These are phyloP conservation scores for Globisporangium polare DNA, from an alignment of 352 stramenopile species.

Conservation along the genomic window DNA sequence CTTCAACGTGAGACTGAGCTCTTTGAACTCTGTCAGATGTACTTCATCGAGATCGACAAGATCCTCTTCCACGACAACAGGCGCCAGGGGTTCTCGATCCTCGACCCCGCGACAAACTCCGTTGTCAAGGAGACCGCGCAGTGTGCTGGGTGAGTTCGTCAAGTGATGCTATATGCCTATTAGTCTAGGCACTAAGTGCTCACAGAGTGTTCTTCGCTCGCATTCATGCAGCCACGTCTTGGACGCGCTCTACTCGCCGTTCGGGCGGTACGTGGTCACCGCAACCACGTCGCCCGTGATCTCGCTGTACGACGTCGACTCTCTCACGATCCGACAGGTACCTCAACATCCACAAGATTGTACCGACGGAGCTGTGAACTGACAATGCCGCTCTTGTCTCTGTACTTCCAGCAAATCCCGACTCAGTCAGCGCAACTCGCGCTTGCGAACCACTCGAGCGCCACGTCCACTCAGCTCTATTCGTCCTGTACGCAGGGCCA, in stretches of 20 bases:
- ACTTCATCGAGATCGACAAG: constrained; percentile 36
- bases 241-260: constrained; percentile 38
- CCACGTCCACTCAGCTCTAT: constrained; percentile 22
- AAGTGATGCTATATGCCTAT: too few relatives aligned
- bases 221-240: constrained; percentile 21
- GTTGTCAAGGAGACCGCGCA: constrained; percentile 15
- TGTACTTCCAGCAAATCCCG: constrained; percentile 40
- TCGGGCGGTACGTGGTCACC: constrained; percentile 43
- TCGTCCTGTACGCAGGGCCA: constrained; percentile 34
- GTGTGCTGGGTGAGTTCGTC: constrained; percentile 7
- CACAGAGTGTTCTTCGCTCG: not conserved
- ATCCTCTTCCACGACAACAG: constrained; percentile 32
- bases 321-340: constrained; percentile 45
- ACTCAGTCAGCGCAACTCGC: constrained; percentile 33
- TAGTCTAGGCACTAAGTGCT: not conserved
- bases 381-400: not conserved
- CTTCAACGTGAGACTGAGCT: not conserved
- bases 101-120: constrained; percentile 24
- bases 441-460: constrained; percentile 18
- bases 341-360: not conserved
- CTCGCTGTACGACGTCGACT: constrained; percentile 46
- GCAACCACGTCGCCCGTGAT: constrained; percentile 47
- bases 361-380: not conserved
- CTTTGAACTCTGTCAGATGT: constrained; percentile 12
- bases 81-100: constrained; percentile 33